These are phyloP conservation scores for Immersiporthe knoxdaviesiana DNA, from an alignment of 2,329 filamentous ascomycete genomes.

Conservation along the genomic window DNA sequence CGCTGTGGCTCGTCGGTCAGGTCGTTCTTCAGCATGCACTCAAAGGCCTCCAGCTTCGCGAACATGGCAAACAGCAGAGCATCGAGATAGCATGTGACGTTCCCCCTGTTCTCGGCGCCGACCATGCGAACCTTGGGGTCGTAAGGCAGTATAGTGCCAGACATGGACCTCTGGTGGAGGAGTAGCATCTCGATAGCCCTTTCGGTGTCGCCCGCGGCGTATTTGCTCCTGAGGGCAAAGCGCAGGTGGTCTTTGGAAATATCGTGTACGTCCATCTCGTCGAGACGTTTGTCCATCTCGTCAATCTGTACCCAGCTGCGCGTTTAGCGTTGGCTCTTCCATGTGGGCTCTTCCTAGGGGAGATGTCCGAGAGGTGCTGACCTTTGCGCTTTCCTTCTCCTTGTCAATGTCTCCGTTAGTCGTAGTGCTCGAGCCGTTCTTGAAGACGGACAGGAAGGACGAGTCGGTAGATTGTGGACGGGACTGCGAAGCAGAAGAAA, in stretches of 20 bases:
- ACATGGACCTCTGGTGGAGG: conserved; percentile 78
- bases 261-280: conserved; percentile 48
- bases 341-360: conserved; percentile 28
- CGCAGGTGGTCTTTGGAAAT: conserved; percentile 61
- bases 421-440: conserved; percentile 57
- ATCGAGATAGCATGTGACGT: conserved; percentile 94
- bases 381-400: conserved; percentile 48
- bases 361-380: conserved; percentile 31
- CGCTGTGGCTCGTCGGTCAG: conserved; percentile 72
- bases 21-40: conserved; percentile 84
- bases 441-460: conserved; percentile 67
- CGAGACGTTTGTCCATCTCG: conserved; percentile 44
- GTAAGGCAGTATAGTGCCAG: conserved; percentile 77
- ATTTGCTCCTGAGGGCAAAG: conserved; percentile 61
- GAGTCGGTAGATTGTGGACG: conserved; percentile 59
- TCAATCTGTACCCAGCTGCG: conserved; percentile 42
- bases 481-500: conserved; percentile 41
- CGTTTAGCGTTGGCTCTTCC: conserved; percentile 7
- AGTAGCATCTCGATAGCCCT: conserved; percentile 77
- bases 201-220: conserved; percentile 70
- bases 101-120: conserved; percentile 83
- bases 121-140: conserved; percentile 72
- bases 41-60: conserved; percentile 84
- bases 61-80: conserved; percentile 96
- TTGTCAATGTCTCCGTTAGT: conserved; percentile 60